Evolutionary conservation across 345 rosid species (phyloP).

Genomic region (Salix exigua): DNA sequence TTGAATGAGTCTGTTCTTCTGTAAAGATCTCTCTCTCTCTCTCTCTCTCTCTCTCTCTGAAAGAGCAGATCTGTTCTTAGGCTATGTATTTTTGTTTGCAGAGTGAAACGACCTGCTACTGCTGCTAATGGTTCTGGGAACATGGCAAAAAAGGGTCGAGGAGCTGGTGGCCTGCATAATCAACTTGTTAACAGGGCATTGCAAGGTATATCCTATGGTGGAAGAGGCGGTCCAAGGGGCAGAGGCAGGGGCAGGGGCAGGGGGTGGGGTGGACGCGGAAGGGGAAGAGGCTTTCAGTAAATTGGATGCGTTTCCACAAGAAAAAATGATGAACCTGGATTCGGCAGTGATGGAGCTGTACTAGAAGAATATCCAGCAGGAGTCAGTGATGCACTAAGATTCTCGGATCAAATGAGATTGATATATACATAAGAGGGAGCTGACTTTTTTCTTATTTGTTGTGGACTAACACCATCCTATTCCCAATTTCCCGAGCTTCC

Average conservation of each 20-base stretch:
- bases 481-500: neutral
- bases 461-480: neutral
- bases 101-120: conserved; percentile 72
- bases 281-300: conserved; percentile 39
- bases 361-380: neutral
- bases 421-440: neutral
- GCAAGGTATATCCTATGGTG: conserved; percentile 80
- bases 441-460: conserved; percentile 8
- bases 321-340: neutral
- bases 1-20: neutral
- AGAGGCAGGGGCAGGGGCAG: conserved; percentile 26
- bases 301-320: neutral
- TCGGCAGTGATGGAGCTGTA: neutral
- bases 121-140: conserved; percentile 54
- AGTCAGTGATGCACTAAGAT: neutral
- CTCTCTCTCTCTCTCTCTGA: neutral
- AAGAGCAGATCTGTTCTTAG: neutral
- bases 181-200: conserved; percentile 89
- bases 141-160: conserved; percentile 65
- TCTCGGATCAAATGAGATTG: neutral
- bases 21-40: neutral
- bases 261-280: conserved; percentile 26
- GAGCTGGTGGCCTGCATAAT: conserved; percentile 55
- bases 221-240: conserved; percentile 53
- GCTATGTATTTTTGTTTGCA: conserved; percentile 24